A percentile compares a stretch with the other conserved stretches of the same genome.
Evolutionary conservation across 176 grass and related monocot species (phyloP).

Genomic region (Metroxylon sagu): DNA sequence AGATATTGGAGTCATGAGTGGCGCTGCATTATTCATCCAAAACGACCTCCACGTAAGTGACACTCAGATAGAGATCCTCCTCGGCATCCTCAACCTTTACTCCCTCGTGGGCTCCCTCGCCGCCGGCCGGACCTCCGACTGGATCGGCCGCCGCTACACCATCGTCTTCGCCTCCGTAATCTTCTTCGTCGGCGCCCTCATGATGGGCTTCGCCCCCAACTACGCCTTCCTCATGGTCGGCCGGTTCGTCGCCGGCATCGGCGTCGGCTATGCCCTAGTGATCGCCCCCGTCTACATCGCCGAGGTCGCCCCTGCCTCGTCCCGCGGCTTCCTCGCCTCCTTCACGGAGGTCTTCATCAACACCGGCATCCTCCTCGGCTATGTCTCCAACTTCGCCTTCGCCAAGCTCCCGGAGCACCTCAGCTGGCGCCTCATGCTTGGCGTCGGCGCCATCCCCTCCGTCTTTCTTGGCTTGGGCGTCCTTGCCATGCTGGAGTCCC

Average conservation of each 20-base stretch:
- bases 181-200: constrained; percentile 4
- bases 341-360: constrained; percentile 17
- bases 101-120: constrained; percentile 8
- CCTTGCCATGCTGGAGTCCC: constrained; percentile 33
- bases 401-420: neutral
- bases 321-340: constrained; percentile 12
- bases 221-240: constrained; percentile 11
- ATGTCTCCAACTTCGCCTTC: constrained; percentile 14
- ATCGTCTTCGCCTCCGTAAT: constrained; percentile 11
- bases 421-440: constrained; percentile 11
- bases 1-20: constrained; percentile 19
- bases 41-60: constrained; percentile 11
- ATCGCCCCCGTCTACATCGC: constrained; percentile 13
- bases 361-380: constrained; percentile 13
- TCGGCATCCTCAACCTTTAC: constrained; percentile 14
- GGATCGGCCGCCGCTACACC: constrained; percentile 18
- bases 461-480: neutral
- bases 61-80: constrained; percentile 1
- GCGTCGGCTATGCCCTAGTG: constrained; percentile 16
- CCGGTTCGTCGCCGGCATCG: constrained; percentile 10
- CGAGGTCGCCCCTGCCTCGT: constrained; percentile 6
- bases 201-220: constrained; percentile 12
- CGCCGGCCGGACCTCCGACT: constrained; percentile 14
- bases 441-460: constrained; percentile 8
- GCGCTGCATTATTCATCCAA: constrained; percentile 15